phyloP scores from a whole-genome alignment of 2,329 filamentous ascomycete genomes.

The Diaporthe citri region DNA sequence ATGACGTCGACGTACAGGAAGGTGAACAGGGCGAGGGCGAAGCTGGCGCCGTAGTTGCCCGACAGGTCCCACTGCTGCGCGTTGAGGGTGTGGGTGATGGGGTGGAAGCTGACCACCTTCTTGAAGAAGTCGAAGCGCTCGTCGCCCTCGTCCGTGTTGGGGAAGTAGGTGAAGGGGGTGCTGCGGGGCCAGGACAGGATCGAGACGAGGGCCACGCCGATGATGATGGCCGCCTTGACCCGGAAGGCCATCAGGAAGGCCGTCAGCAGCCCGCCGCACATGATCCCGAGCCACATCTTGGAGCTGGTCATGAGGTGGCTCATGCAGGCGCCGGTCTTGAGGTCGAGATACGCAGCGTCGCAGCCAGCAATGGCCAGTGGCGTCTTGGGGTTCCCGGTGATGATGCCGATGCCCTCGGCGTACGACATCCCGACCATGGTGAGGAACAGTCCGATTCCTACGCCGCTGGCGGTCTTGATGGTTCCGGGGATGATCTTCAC shows the following conservation, averaged over 20 bases:
- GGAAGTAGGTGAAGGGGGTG: conserved; percentile 80
- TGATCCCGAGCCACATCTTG: conserved; percentile 87
- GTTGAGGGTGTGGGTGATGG: conserved; percentile 72
- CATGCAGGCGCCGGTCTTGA: conserved; percentile 62
- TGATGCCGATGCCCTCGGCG: conserved; percentile 83
- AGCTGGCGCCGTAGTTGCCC: conserved; percentile 68
- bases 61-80: conserved; percentile 76
- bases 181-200: conserved; percentile 81
- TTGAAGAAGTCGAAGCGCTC: conserved; percentile 79
- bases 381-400: conserved; percentile 78
- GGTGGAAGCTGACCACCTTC: conserved; percentile 78
- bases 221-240: conserved; percentile 80
- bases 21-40: conserved; percentile 79
- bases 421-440: conserved; percentile 79
- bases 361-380: conserved; percentile 85
- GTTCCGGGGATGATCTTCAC: conserved; percentile 74
- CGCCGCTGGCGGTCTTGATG: conserved; percentile 74
- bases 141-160: conserved; percentile 73
- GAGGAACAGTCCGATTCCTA: conserved; percentile 74
- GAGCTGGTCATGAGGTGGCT: conserved; percentile 81
- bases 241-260: conserved; percentile 84
- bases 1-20: conserved; percentile 86
- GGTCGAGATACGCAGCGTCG: conserved; percentile 64
- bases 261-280: conserved; percentile 83
- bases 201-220: conserved; percentile 79